Evolutionary conservation across 2,329 filamentous ascomycete genomes (phyloP).

Genomic region (Claviceps digitariae): DNA sequence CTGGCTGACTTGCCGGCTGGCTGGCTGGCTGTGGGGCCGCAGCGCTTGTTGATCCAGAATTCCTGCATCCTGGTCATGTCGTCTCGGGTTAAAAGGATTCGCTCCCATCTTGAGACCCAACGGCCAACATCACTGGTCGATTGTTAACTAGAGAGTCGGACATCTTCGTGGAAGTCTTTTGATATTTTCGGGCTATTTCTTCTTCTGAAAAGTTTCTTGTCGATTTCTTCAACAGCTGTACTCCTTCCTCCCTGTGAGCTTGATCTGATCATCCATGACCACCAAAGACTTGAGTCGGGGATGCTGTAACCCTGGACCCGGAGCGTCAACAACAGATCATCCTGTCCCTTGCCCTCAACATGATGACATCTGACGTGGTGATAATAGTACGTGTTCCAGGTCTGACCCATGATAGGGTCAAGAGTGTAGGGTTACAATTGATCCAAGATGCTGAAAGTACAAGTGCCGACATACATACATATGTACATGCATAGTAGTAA

Average conservation of each 20-base stretch:
- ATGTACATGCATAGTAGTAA: too few species aligned
- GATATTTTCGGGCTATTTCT: slow-evolving; percentile 48
- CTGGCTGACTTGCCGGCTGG: too few species aligned
- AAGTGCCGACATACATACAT: too few species aligned
- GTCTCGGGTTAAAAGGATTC: background rate
- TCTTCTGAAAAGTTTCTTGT: slow-evolving; percentile 53
- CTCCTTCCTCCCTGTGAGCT: slow-evolving; percentile 51
- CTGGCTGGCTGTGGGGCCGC: background rate
- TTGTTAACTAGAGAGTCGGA: background rate
- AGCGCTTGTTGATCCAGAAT: background rate
- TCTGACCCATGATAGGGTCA: slow-evolving; percentile 69
- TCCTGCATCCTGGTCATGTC: background rate
- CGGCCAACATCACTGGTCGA: background rate
- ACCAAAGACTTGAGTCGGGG: slow-evolving; percentile 58
- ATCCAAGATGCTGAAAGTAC: slow-evolving; percentile 48
- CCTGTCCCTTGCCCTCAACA: slow-evolving; percentile 65
- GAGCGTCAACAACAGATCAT: slow-evolving; percentile 63
- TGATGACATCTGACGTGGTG: slow-evolving; percentile 82
- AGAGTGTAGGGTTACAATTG: slow-evolving; percentile 56
- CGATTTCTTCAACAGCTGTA: slow-evolving; percentile 47
- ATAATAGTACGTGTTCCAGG: slow-evolving; percentile 76
- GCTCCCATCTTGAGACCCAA: background rate
- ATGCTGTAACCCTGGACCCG: slow-evolving; percentile 62
- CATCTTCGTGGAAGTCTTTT: slow-evolving; percentile 2
- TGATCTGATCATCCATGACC: slow-evolving; percentile 58